phyloP scores from a whole-genome alignment of 345 rosid species.

The Geranium brycei region DNA sequence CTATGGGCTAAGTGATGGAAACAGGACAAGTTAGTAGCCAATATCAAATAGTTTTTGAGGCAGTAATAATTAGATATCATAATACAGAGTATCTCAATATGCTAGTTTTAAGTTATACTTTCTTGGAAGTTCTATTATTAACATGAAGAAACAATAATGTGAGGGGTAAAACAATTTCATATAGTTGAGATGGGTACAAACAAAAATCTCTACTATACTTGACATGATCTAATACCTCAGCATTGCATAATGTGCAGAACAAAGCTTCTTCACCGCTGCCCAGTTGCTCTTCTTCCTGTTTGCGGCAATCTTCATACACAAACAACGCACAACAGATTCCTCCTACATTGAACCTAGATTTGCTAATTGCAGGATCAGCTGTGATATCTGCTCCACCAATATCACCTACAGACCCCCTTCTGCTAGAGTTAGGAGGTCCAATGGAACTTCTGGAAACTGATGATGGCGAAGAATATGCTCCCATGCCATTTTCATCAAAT shows the following conservation, averaged over 20 bases:
- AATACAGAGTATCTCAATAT: too few relatives aligned
- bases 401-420: conserved; percentile 52
- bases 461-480: conserved; percentile 55
- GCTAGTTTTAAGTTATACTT: too few relatives aligned
- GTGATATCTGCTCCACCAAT: conserved; percentile 23
- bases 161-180: too few relatives aligned
- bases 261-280: conserved; percentile 64
- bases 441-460: conserved; percentile 65
- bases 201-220: not conserved
- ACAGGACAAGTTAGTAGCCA: too few relatives aligned
- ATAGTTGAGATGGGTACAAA: not conserved
- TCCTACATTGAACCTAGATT: conserved; percentile 30
- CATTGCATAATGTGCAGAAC: conserved; percentile 87
- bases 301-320: conserved; percentile 82
- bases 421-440: conserved; percentile 48
- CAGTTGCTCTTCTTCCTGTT: conserved; percentile 45
- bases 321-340: conserved; percentile 66
- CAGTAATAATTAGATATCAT: too few relatives aligned
- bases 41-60: too few relatives aligned
- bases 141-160: too few relatives aligned
- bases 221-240: conserved; percentile 51
- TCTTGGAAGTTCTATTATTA: too few relatives aligned
- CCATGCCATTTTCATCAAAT: conserved; percentile 49
- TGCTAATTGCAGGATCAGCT: conserved; percentile 16
- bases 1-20: too few relatives aligned